These are phyloP conservation scores for Talaromyces piceae DNA, from an alignment of 2,329 filamentous ascomycete genomes.

Conservation along the genomic window DNA sequence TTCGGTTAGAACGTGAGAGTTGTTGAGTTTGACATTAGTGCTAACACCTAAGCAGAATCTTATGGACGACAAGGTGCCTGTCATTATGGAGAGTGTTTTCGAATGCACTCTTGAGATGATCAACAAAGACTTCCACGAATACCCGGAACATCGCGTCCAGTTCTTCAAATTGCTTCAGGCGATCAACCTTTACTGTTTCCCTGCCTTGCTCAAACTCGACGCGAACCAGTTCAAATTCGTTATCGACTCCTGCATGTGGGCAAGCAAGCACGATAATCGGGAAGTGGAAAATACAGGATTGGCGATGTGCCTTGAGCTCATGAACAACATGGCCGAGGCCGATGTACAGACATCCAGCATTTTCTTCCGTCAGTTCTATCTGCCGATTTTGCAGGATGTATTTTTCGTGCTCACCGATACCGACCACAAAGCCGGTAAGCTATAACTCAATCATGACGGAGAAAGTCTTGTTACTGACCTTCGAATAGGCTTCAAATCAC, in stretches of 20 bases:
- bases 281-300: constrained; percentile 94
- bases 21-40: constrained; percentile 11
- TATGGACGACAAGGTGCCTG: constrained; percentile 97
- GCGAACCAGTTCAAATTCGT: constrained; percentile 98
- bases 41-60: constrained; percentile 55
- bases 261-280: constrained; percentile 99
- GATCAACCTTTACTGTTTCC: constrained; percentile 97
- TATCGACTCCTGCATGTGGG: constrained; percentile 99
- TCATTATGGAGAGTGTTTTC: constrained; percentile 97
- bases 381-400: constrained; percentile 90
- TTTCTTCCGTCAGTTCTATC: constrained; percentile 98
- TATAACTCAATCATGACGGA: not conserved
- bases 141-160: constrained; percentile 96
- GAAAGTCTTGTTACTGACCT: not conserved
- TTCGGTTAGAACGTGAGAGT: constrained; percentile 36
- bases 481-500: constrained; percentile 80
- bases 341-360: constrained; percentile 78
- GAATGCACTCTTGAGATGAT: constrained; percentile 99
- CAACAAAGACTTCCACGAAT: constrained; percentile 99
- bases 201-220: constrained; percentile 85
- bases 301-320: constrained; percentile 95
- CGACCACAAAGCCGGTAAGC: constrained; percentile 81
- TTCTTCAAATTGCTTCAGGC: constrained; percentile 96
- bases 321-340: constrained; percentile 94
- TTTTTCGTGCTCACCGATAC: constrained; percentile 97